Evolutionary conservation across 768 basidiomycete genomes (phyloP), one percentile per base, ranked within the genome.

Genomic region (Boletus rubescentipes): DNA sequence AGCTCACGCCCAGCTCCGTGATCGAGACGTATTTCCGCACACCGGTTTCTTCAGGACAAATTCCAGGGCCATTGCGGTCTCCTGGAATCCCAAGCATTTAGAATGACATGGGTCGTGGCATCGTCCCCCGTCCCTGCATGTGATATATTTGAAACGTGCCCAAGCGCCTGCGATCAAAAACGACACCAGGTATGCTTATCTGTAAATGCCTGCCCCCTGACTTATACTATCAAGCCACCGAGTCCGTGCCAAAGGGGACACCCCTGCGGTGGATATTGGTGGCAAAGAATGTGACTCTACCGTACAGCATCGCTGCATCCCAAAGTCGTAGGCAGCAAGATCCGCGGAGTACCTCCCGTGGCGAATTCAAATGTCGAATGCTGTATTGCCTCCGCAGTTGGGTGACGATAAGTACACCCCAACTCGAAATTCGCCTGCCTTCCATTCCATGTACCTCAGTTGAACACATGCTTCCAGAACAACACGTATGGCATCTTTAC

Each of bases 261-360:
- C 37, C 16, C 40, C n/a, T 36, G 23, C 29, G 54, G 31, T 34
- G 30, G 41, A 51, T 46, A 36, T 37, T 30, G 38, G 36, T 43
- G 16, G 29, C 57, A 63, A 35, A 36, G 34, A 26, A 31, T 20
- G 9, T 52, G n/a, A 26, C 35, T 20, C 12, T 45, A 15, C 39
- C 40, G 26, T 61, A 55, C 57, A 41, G 45, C 61, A 54, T 62
- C 46, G 29, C 47, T 43, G 45, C 26, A 35, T 51, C 36, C 48
- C 12, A 60, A 44, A 31, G 32, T 35, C 41, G 34, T 23, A 26
- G 18, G 26, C 37, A 47, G 10, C 44, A 26, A 65, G 55, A 52
- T 66, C 63, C 63, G 63, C 63, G 60, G 63, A 62, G 47, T 38
- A 47, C 48, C 9, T 43, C 7, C 0, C 30, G 23, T 15, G 42